Conservation (phyloP, 768 basidiomycete species). For the Suillus subaureus region DNA sequence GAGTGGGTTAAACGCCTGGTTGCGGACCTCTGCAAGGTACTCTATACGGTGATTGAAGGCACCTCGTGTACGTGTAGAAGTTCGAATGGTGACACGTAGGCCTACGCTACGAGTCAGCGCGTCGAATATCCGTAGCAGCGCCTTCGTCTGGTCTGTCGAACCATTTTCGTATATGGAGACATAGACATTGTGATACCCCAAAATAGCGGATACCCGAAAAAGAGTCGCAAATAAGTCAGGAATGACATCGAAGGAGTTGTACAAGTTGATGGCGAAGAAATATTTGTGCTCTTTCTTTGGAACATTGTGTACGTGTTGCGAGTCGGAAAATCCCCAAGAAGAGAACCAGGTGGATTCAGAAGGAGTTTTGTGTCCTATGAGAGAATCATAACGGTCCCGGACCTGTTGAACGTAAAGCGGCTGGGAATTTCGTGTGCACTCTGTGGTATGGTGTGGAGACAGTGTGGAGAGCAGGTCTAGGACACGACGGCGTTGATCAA, state of each 20-base stretch:
- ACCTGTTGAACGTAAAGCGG: slow-evolving; percentile 85
- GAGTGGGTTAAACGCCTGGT: slow-evolving; percentile 93
- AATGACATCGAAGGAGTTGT: slow-evolving; percentile 99
- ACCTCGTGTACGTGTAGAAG: slow-evolving; percentile 89
- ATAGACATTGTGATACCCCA: slow-evolving; percentile 97
- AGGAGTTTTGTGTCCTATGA: slow-evolving; percentile 72
- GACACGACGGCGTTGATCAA: slow-evolving; percentile 83
- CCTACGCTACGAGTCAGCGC: slow-evolving; percentile 89
- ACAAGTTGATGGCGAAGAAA: slow-evolving; percentile 98
- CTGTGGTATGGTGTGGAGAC: slow-evolving; percentile 88
- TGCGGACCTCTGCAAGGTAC: slow-evolving; percentile 99
- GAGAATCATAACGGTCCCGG: slow-evolving; percentile 77
- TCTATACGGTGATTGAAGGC: slow-evolving; percentile 99
- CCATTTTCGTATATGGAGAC: slow-evolving; percentile 99
- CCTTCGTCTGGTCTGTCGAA: slow-evolving; percentile 98
- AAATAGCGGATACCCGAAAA: slow-evolving; percentile 87
- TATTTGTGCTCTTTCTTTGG: slow-evolving; percentile 85
- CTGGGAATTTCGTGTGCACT: slow-evolving; percentile 87
- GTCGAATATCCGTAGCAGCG: slow-evolving; percentile 92
- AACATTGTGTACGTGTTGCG: slow-evolving; percentile 38
- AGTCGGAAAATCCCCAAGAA: slow-evolving; percentile 51
- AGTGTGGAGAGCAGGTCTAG: slow-evolving; percentile 86
- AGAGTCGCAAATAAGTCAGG: slow-evolving; percentile 97
- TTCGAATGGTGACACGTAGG: slow-evolving; percentile 90
- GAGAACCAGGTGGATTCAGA: slow-evolving; percentile 63